Percentiles rank a stretch among this genome's conserved stretches.
These are phyloP conservation scores for Metarhizium sp. DNA, from an alignment of 2,329 filamentous ascomycete genomes.

Conservation along the genomic window DNA sequence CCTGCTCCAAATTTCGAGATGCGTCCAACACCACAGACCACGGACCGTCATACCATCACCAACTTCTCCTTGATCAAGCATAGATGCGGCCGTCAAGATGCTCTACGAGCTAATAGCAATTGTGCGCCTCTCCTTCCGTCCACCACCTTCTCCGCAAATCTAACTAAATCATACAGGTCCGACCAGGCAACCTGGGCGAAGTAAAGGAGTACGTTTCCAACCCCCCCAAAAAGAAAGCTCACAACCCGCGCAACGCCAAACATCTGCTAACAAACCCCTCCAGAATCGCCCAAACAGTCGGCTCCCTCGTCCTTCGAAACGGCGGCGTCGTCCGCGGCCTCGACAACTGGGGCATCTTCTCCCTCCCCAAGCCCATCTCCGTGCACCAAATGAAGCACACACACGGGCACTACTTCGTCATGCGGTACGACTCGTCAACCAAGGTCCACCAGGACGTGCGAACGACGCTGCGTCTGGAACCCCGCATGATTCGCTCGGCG, in stretches of 20 bases:
- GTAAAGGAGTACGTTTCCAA: conserved; percentile 74
- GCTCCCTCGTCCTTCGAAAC: conserved; percentile 69
- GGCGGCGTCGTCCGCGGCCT: conserved; percentile 87
- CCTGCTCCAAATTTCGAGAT: conserved; percentile 17
- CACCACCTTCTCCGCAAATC: not conserved
- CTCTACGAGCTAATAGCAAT: conserved; percentile 96
- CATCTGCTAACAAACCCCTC: not conserved
- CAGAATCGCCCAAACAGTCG: conserved; percentile 82
- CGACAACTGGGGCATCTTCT: conserved; percentile 91
- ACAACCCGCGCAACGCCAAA: conserved; percentile 3
- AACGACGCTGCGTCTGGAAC: conserved; percentile 72
- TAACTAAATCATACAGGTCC: conserved; percentile 53
- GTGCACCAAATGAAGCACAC: conserved; percentile 77
- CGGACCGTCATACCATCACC: conserved; percentile 8
- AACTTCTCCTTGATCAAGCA: conserved; percentile 8
- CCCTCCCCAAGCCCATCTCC: conserved; percentile 69
- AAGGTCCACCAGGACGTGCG: conserved; percentile 66
- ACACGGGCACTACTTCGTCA: conserved; percentile 91
- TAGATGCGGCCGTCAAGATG: conserved; percentile 49
- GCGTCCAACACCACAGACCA: not conserved
- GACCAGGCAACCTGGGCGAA: conserved; percentile 79
- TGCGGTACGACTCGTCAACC: conserved; percentile 82
- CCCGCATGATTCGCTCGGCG: conserved; percentile 77
- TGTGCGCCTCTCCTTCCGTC: conserved; percentile 44
- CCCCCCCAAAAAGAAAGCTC: not conserved